Percentiles rank a stretch among this genome's conserved stretches.
phyloP scores from a whole-genome alignment of 108 stramenopile genomes.

The Pseudonitzschia multiseries region DNA sequence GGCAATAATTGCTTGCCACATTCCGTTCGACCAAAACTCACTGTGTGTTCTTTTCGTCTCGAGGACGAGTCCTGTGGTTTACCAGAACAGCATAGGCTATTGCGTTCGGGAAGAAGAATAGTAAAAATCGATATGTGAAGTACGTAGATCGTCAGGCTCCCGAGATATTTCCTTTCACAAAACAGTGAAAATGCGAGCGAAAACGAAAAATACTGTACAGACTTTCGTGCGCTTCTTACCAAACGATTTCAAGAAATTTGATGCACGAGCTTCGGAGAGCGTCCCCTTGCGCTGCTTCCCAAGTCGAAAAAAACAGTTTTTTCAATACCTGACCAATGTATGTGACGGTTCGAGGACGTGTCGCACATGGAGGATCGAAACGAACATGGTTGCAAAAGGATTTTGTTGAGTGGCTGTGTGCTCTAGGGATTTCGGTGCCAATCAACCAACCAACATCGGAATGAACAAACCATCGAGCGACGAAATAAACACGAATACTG shows the following conservation, averaged over 20 bases:
- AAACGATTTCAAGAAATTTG: conserved; percentile 89
- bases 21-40: conserved; percentile 17
- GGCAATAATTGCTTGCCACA: background rate
- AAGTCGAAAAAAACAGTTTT: conserved; percentile 47
- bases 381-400: background rate
- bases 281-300: conserved; percentile 44
- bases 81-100: conserved; percentile 65
- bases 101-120: background rate
- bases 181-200: too few relatives aligned
- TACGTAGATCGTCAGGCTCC: too few relatives aligned
- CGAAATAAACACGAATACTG: background rate
- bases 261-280: conserved; percentile 75
- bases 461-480: too few relatives aligned
- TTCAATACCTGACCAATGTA: conserved; percentile 43
- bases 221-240: conserved; percentile 1
- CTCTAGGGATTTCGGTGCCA: background rate
- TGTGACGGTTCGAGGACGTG: too few relatives aligned
- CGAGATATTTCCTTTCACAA: too few relatives aligned
- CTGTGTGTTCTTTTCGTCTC: conserved; percentile 40
- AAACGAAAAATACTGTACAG: too few relatives aligned
- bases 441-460: too few relatives aligned
- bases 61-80: conserved; percentile 57
- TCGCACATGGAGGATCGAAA: background rate
- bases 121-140: too few relatives aligned
- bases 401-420: background rate